phyloP scores from a whole-genome alignment of 768 basidiomycete species.

The Amanita muscaria region DNA sequence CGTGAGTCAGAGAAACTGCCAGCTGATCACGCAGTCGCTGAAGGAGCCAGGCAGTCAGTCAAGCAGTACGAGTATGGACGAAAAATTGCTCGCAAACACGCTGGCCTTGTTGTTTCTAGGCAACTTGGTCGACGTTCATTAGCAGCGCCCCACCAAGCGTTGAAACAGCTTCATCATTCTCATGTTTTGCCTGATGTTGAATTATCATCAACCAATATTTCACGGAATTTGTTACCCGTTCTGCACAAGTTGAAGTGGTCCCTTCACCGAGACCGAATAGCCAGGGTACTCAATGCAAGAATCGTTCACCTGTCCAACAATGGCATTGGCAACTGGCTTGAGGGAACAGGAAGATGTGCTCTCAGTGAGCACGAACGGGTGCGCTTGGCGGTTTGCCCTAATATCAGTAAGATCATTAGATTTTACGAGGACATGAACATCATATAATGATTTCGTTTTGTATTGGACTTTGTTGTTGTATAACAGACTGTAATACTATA shows the following conservation, averaged over 20 bases:
- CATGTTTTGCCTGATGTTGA: constrained; percentile 60
- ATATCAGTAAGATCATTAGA: constrained; percentile 45
- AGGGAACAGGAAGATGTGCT: constrained; percentile 38
- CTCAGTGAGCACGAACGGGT: constrained; percentile 57
- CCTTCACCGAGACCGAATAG: constrained; percentile 51
- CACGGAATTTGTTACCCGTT: constrained; percentile 53
- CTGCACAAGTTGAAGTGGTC: constrained; percentile 68
- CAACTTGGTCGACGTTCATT: constrained; percentile 41
- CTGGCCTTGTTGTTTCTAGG: constrained; percentile 40
- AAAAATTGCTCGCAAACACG: constrained; percentile 44
- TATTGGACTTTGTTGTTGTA: neutral
- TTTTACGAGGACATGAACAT: constrained; percentile 44
- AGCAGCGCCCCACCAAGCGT: constrained; percentile 23
- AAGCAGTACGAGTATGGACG: constrained; percentile 55
- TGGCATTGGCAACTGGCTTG: constrained; percentile 46
- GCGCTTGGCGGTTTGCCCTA: constrained; percentile 60
- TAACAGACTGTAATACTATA: neutral
- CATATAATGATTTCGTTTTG: neutral
- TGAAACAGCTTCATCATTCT: constrained; percentile 37
- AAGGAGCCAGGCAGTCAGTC: constrained; percentile 38
- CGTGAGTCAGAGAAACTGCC: constrained; percentile 28
- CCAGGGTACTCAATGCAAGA: constrained; percentile 45
- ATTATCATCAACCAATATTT: constrained; percentile 45
- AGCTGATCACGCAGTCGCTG: too few relatives aligned
- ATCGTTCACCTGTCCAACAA: constrained; percentile 20